Conservation (phyloP, 352 stramenopile genomes). For the Phytophthora sp. region DNA sequence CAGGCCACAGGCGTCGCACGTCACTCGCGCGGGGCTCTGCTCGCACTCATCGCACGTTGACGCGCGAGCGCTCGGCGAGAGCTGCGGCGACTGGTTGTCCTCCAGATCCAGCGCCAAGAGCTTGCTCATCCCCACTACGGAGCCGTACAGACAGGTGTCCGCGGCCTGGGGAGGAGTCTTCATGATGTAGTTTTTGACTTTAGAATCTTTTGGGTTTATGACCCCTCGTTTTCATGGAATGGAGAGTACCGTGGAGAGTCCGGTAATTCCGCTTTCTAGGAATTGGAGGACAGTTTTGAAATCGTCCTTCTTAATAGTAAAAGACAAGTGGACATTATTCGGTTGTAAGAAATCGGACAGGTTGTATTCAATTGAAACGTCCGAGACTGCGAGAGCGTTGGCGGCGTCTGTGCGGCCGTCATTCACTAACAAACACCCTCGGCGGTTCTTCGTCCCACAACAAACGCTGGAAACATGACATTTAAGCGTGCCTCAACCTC, state of each 20-base stretch:
- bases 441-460: constrained; percentile 8
- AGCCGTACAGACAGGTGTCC: constrained; percentile 53
- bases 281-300: not conserved
- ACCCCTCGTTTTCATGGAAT: not conserved
- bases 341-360: too few relatives aligned
- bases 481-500: constrained; percentile 7
- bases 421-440: constrained; percentile 11
- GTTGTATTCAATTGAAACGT: too few relatives aligned
- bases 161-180: constrained; percentile 6
- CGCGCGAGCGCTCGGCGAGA: not conserved
- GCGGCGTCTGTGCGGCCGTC: not conserved
- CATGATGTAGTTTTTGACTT: constrained; percentile 13
- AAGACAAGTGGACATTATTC: not conserved
- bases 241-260: too few relatives aligned
- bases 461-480: constrained; percentile 24
- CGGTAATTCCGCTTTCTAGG: not conserved
- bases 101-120: constrained; percentile 26
- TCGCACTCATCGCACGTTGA: constrained; percentile 81
- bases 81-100: constrained; percentile 20
- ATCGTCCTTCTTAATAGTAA: too few relatives aligned
- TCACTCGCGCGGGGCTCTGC: constrained; percentile 40
- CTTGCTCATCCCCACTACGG: constrained; percentile 40
- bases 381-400: not conserved
- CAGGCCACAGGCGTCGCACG: constrained; percentile 77
- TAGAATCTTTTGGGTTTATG: constrained; percentile 2